Base-by-base conservation (phyloP, 2,329 filamentous ascomycete genomes). In the Claviceps capensis region DNA sequence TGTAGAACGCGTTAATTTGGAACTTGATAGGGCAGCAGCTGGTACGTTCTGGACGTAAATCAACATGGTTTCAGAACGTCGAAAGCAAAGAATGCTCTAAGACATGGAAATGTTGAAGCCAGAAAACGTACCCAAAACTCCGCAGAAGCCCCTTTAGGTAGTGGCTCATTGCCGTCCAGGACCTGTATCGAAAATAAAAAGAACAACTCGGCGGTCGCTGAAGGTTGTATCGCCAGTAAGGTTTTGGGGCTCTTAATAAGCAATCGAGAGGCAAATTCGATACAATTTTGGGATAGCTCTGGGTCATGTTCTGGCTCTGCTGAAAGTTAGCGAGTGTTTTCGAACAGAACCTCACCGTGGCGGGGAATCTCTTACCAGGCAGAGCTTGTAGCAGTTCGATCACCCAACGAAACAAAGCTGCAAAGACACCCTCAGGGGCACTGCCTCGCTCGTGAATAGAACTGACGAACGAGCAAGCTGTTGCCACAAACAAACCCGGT, bases 111-210 rank as follows among this genome's bases (percentile, higher is more conserved):
- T 9, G 4, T 22, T 17, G n/a, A 17, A 17, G 30, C 7, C 8
- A 30, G 22, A 8, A 14, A 13, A 61, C 73, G 58, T 67, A 85
- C 82, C 86, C 88, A 93, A 55, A 94, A 86, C 30, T 85, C 80
- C 8, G 82, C 79, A 1, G 87, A 79, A 2, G 85, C 79, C 34
- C 77, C 77, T 67, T 93, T 94, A 0, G 86, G 85, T 9, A 94
- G 69, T 0, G 85, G 81, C 54, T 93, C 87, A 34, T 75, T 79
- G 13, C 83, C 83, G 44, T 82, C 76, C 6, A 94, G 69, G 7
- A 86, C 81, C 58, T 79, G 77, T 13, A 93, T 69, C 0, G 82
- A 78, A 60, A 91, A 90, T 50, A 82, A 68, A 60, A 94, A 85
- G 54, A 88, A 76, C 58, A 75, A 79, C 53, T 85, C 80, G 1